Base-by-base conservation (phyloP, 768 basidiomycete genomes). In the Chiua virens region DNA sequence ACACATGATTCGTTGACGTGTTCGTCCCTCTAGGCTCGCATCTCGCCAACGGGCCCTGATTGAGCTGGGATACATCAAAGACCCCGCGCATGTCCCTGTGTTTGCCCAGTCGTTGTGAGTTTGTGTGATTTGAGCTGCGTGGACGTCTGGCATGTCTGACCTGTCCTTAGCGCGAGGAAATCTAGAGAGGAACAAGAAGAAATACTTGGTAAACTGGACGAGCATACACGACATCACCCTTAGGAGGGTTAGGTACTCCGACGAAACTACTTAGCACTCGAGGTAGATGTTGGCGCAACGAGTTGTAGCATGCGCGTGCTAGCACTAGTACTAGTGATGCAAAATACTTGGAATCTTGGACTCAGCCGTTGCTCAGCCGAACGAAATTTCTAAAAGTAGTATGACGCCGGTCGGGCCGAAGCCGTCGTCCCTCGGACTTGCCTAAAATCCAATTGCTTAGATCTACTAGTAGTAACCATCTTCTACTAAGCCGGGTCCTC, bases 101-200 rank as follows among this genome's bases (percentile, higher is more conserved):
- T 89, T 89, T 61, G 87, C 86, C 8, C 74, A 76, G 48, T 72
- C 79, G 28, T 89, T 89, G 87, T 88, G 56, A 68, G 85, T 76
- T 20, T 30, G 13, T 14, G 15, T 18, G 22, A 18, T 40, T 28
- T 13, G 21, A n/a, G 6, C 20, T 37, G 50, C 2, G 23, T 30
- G 15, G 42, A 45, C 23, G 6, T 1, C 14, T 20, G 30, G 20
- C 30, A n/a, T 9, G 18, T 49, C 17, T 61, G 51, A 63, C 39
- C 4, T 20, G 49, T 11, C 27, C 22, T 28, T 48, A 80, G 77
- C 49, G 72, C 69, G 5, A 71, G 69, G 18, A 75, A 75, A 55
- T 64, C 75, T 5, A 47, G 56, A 4, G 74, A 78, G 37, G 75
- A 76, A 46, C 79, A 72, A 54, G 63, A 64, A 37, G 67, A 70